Base-by-base conservation (phyloP, 805 yeast species). In the Lipomyces chichibuensis region DNA sequence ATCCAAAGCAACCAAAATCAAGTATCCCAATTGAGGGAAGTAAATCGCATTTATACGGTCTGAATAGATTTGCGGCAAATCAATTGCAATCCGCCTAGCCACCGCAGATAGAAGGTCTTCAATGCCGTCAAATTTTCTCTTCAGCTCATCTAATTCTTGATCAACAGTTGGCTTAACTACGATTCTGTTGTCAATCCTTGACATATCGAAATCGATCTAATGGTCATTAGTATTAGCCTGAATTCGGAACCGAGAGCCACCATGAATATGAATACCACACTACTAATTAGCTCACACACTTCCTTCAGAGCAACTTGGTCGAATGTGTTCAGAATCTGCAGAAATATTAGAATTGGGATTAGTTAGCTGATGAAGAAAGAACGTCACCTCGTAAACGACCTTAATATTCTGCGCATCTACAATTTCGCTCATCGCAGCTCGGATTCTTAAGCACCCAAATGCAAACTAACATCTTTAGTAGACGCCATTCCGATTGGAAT, bases 21-120 rank as follows among this genome's bases (percentile, higher is more conserved):
- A 69, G 60, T 78, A 83, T 0, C 85, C 85, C 27, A 83, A 66
- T 56, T 83, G 84, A 2, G 85, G 85, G 32, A 82, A 79, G 68
- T 82, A 83, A 0, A 80, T 78, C 0, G 79, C 79, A 62, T 80
- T 81, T 1, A 70, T n/a, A 4, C 71, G 72, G 1, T 69, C 65
- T n/a, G 9, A 57, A 62, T 29, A 65, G 25, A 23, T 60, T 39
- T 27, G 14, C 1, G 65, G 59, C 7, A 63, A n/a, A 49, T 62
- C 64, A 23, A 55, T 55, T 6, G 55, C 54, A 17, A 62, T 64
- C 3, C 17, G 39, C 1, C 53, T 49, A 1, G 73, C 33, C 1
- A 76, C 43, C 4, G 69, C 70, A 2, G 73, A 65, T 7, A 83
- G 68, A 2, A 76, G 69, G 1, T 55, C 60, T 60, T 83, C 85